phyloP scores from a whole-genome alignment of 768 basidiomycete genomes.

The Hydnum rufescens region DNA sequence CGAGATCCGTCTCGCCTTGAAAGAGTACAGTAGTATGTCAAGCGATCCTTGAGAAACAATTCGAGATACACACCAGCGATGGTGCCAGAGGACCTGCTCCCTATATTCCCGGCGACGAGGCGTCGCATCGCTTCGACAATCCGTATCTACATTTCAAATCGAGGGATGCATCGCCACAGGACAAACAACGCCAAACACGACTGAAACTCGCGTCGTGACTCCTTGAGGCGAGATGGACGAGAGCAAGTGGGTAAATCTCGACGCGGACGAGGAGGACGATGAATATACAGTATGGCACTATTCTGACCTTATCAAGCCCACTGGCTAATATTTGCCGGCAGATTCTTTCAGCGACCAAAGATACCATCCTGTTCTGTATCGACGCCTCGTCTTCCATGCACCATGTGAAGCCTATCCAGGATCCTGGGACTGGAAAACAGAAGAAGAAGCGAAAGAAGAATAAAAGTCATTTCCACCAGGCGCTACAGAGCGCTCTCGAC shows the following conservation, averaged over 20 bases:
- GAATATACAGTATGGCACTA: conserved; percentile 21
- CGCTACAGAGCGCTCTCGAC: conserved; percentile 66
- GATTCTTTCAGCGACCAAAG: conserved; percentile 54
- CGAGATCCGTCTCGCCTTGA: too few relatives aligned
- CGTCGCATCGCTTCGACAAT: too few relatives aligned
- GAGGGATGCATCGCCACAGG: background rate
- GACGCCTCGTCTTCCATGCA: conserved; percentile 90
- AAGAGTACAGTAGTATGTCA: too few relatives aligned
- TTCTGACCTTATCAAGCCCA: conserved; percentile 19
- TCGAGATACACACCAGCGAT: too few relatives aligned
- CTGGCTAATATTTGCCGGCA: conserved; percentile 15
- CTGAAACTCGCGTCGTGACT: background rate
- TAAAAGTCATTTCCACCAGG: conserved; percentile 57
- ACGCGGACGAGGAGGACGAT: conserved; percentile 57
- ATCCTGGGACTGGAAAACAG: conserved; percentile 27
- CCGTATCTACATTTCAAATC: background rate
- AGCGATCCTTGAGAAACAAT: too few relatives aligned
- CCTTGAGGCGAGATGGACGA: background rate
- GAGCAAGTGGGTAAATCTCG: background rate
- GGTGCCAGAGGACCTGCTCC: too few relatives aligned
- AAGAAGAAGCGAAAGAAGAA: conserved; percentile 18
- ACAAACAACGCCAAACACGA: background rate
- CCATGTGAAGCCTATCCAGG: conserved; percentile 30
- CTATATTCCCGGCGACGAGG: too few relatives aligned
- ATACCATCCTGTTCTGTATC: conserved; percentile 88